A percentile compares a stretch with the other conserved stretches of the same genome.
Evolutionary conservation across 805 yeast genomes (phyloP).

Genomic region (Scheffersomyces spartinae): DNA sequence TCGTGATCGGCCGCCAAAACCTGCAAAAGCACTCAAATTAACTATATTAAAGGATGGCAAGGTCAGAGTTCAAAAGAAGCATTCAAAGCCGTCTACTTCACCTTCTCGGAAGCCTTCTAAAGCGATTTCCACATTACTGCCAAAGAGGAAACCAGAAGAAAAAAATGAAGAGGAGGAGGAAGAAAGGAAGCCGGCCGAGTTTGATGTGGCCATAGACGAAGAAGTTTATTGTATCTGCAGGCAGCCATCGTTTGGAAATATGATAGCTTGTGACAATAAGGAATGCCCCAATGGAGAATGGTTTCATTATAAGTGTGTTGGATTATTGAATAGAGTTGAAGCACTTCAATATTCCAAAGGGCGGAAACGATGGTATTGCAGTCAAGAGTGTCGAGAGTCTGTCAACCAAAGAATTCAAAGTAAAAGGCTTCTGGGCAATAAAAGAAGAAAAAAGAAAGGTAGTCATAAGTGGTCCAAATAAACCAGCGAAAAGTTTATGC

Average conservation of each 20-base stretch:
- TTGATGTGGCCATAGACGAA: no score
- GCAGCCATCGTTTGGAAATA: constrained; percentile 17
- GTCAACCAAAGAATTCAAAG: not conserved
- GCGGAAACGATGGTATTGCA: constrained; percentile 28
- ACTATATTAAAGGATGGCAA: no score
- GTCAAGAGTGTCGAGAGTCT: constrained; percentile 16
- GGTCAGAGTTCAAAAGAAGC: no score
- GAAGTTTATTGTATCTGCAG: constrained; percentile 17
- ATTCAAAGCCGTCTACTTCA: no score
- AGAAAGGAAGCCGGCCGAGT: no score
- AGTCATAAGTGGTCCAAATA: no score
- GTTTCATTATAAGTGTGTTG: constrained; percentile 36
- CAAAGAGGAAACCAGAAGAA: constrained; percentile 3
- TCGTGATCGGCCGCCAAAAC: no score
- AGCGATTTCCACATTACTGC: no score
- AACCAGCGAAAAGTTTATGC: no score
- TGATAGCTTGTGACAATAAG: constrained; percentile 19
- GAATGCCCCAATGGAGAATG: constrained; percentile 33
- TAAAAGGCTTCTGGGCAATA: no score
- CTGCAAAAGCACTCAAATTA: no score
- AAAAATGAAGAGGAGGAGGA: constrained; percentile 3
- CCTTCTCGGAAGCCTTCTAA: no score
- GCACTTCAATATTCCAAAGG: constrained; percentile 24
- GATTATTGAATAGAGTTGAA: constrained; percentile 24
- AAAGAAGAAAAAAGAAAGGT: constrained; percentile 4